Evolutionary conservation across 1,284 basidiomycete genomes (phyloP), one percentile per base, ranked within the genome.

Genomic region (Vanrija pseudolonga): DNA sequence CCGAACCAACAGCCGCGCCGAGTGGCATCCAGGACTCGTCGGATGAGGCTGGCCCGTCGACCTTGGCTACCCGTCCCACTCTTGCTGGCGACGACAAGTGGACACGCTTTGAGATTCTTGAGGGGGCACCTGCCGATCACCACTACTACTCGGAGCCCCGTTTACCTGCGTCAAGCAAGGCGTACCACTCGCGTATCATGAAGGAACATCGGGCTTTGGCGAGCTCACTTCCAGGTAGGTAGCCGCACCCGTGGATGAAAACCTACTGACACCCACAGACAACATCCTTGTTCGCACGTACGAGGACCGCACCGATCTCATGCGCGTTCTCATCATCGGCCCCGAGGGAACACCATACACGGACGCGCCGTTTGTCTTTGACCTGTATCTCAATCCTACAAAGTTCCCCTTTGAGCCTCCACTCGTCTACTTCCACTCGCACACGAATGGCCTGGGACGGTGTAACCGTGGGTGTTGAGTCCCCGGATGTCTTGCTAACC

Each of bases 271-370:
- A 44, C 8, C 18, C 12, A 2, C 64, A 72, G 78, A 79, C 43
- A 77, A 79, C 42, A 80, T 80, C 53, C 67, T 82, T 15, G 80
- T 82, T 1, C 73, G 80, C 17, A 76, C 78, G 6, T 82, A 81
- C 66, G 81, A 81, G 73, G 88, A 95, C 69, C 84, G 93, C 20
- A 80, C 84, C 38, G 93, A 97, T 77, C 81, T 97, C 23, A 74
- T 96, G 56, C 83, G 93, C 36, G 89, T 84, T 63, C 80, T 97
- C 52, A 96, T 96, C 63, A 86, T 97, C 61, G 93, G 93, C 12
- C 90, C 92, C 55, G 85, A 89, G 66, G 93, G 93, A 57, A 97
- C 93, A 8, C 93, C 93, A 39, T 94, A 93, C 66, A 85, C 90
- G 71, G 87, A 95, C 72, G 90, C 90, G 19, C 92, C 93, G 0